Percentiles rank a stretch among this genome's conserved stretches.
Evolutionary conservation across 176 grass and related monocot species (phyloP).

Genomic region (Oryza glumipatula): DNA sequence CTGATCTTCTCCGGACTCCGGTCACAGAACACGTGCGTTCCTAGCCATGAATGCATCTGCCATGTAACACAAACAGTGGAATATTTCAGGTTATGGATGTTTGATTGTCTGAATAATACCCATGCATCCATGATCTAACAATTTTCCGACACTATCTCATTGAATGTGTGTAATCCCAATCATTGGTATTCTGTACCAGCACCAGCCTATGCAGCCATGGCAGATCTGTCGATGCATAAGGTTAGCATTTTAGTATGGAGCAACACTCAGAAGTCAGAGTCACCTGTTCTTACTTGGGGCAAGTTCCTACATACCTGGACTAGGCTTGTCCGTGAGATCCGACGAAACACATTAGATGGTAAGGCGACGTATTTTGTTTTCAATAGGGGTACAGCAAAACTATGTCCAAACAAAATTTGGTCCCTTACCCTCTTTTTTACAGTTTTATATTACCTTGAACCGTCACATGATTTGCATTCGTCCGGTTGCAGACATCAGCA

Average conservation of each 20-base stretch:
- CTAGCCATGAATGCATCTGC: background rate
- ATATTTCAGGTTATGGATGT: background rate
- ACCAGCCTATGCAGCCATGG: background rate
- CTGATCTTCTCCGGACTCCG: background rate
- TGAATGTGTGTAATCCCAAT: background rate
- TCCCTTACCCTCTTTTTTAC: background rate
- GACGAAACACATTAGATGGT: too few relatives aligned
- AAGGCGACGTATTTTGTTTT: background rate
- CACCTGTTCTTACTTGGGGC: too few relatives aligned
- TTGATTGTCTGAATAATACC: constrained; percentile 6
- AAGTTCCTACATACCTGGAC: too few relatives aligned
- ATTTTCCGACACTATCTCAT: background rate
- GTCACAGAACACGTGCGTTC: background rate
- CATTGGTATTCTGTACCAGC: background rate
- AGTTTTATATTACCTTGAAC: background rate
- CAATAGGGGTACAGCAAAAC: background rate
- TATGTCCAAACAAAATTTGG: background rate
- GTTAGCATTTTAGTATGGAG: background rate
- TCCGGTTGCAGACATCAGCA: constrained; percentile 19
- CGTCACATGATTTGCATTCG: background rate
- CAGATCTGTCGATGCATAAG: background rate
- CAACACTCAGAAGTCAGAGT: too few relatives aligned
- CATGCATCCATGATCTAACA: background rate
- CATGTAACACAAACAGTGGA: background rate
- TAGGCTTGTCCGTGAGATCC: too few relatives aligned